Evolutionary conservation across 768 basidiomycete genomes (phyloP).

Genomic region (Suillus fuscotomentosus): DNA sequence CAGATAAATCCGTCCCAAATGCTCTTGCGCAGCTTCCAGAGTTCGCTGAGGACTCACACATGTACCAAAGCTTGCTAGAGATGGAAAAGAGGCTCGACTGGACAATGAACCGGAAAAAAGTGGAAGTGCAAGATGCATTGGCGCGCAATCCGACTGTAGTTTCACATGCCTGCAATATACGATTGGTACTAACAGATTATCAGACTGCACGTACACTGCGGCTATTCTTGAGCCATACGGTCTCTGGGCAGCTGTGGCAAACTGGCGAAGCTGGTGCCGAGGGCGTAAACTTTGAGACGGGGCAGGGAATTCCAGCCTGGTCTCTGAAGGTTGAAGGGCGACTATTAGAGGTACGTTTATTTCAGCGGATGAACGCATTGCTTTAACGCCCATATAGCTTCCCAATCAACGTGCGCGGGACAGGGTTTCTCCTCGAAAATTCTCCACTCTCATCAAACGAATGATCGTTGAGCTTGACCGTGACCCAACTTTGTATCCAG

Average conservation of each 20-base stretch:
- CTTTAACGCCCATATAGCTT: conserved; percentile 33
- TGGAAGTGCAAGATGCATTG: conserved; percentile 89
- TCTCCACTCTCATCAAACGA: conserved; percentile 81
- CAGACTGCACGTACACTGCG: conserved; percentile 83
- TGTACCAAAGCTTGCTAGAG: conserved; percentile 83
- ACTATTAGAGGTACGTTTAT: conserved; percentile 64
- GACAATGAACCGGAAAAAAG: conserved; percentile 89
- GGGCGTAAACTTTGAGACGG: conserved; percentile 66
- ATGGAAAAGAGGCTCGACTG: conserved; percentile 93
- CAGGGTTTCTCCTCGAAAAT: conserved; percentile 64
- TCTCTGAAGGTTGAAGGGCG: conserved; percentile 84
- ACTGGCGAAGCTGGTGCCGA: conserved; percentile 38
- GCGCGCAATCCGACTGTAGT: conserved; percentile 62
- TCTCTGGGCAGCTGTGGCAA: conserved; percentile 87
- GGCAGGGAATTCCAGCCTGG: conserved; percentile 90
- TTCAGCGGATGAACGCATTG: neutral
- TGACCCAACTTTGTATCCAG: conserved; percentile 76
- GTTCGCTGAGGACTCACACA: conserved; percentile 77
- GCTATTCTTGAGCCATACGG: conserved; percentile 85
- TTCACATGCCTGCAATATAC: neutral
- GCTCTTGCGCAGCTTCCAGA: conserved; percentile 70
- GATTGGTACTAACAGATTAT: conserved; percentile 9
- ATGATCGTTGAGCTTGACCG: conserved; percentile 88
- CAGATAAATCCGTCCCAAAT: conserved; percentile 78
- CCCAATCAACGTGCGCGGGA: conserved; percentile 65